Evolutionary conservation across 169 alveolate genomes (phyloP).

Genomic region (Babesia ovis): DNA sequence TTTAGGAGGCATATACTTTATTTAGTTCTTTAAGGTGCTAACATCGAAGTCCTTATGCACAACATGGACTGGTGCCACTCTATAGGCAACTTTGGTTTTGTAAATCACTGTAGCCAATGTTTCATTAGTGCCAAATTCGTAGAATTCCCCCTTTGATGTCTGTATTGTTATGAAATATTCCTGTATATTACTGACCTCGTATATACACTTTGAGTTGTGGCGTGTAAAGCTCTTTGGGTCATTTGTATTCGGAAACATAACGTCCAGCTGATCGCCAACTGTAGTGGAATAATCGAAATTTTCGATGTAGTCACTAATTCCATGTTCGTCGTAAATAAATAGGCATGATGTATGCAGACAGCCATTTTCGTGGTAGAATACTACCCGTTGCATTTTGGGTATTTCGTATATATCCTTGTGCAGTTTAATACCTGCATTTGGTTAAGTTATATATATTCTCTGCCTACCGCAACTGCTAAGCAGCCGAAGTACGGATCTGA

Average conservation of each 20-base stretch:
- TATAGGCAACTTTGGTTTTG: constrained; percentile 35
- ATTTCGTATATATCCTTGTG: constrained; percentile 29
- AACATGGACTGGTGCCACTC: constrained; percentile 57
- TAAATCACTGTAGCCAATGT: constrained; percentile 46
- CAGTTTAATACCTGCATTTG: constrained; percentile 34
- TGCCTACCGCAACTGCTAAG: constrained; percentile 35
- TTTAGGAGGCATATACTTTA: constrained; percentile 59
- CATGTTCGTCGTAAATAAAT: constrained; percentile 56
- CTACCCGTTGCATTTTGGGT: constrained; percentile 47
- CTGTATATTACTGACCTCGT: constrained; percentile 29
- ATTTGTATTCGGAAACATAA: constrained; percentile 46
- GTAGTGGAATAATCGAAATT: constrained; percentile 52
- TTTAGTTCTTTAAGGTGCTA: constrained; percentile 17
- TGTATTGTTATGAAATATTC: not conserved
- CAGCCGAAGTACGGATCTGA: constrained; percentile 7
- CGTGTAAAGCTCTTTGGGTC: constrained; percentile 17
- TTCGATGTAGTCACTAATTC: constrained; percentile 62
- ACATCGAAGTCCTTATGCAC: constrained; percentile 36
- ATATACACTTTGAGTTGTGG: constrained; percentile 37
- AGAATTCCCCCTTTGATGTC: constrained; percentile 33
- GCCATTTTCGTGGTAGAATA: constrained; percentile 49
- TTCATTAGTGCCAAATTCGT: constrained; percentile 35
- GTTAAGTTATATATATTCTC: not conserved
- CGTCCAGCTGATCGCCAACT: constrained; percentile 66
- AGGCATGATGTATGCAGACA: constrained; percentile 60